These are phyloP conservation scores for Globisporangium paroecandrum DNA, from an alignment of 352 stramenopile species.

Conservation along the genomic window DNA sequence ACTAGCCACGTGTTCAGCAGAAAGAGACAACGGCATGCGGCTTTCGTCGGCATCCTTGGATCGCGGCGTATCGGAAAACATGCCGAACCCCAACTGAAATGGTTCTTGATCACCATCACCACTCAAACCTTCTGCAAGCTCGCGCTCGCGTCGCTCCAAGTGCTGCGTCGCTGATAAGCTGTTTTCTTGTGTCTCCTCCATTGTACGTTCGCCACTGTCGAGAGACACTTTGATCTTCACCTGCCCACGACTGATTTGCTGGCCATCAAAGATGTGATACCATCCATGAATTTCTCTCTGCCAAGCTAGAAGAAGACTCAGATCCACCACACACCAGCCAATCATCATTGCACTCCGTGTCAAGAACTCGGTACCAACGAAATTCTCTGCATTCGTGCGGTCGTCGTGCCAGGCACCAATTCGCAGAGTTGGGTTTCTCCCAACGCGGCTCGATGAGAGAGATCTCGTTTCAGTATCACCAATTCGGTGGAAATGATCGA, in stretches of 20 bases:
- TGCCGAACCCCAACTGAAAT: background rate
- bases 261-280: slow-evolving; percentile 29
- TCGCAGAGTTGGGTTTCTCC: background rate
- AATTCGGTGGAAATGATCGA: background rate
- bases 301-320: slow-evolving; percentile 24
- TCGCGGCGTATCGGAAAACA: background rate
- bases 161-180: background rate
- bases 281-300: slow-evolving; percentile 28
- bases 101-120: background rate
- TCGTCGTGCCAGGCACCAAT: background rate
- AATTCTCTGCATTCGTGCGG: background rate
- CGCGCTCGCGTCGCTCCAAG: background rate
- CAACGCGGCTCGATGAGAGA: background rate
- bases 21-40: background rate
- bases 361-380: background rate
- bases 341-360: slow-evolving; percentile 10
- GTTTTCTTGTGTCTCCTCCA: background rate
- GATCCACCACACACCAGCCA: slow-evolving; percentile 23
- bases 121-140: background rate
- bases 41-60: background rate
- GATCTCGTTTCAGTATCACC: background rate
- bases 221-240: slow-evolving; percentile 25
- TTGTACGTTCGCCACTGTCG: background rate
- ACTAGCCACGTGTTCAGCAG: background rate
- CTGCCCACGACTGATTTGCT: slow-evolving; percentile 24